phyloP scores from a whole-genome alignment of 305 asterid genomes.

The Fraxinus greggii region DNA sequence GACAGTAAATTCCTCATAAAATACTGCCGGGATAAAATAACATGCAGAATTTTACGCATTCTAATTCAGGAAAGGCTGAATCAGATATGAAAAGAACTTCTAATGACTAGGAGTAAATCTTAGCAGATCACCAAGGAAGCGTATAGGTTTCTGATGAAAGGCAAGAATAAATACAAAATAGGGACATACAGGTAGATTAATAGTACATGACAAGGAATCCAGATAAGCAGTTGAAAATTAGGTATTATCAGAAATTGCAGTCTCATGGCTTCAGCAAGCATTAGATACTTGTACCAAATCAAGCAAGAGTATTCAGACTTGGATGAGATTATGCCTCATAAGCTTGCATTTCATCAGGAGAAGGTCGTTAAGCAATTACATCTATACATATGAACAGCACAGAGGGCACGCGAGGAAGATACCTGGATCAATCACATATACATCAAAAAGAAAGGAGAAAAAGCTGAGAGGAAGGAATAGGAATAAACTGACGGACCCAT shows the following conservation, averaged over 20 bases:
- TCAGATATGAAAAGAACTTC: not conserved
- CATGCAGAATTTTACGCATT: not conserved
- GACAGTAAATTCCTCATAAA: not conserved
- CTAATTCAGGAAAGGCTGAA: constrained; percentile 10
- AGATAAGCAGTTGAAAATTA: constrained; percentile 21
- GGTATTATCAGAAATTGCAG: constrained; percentile 22
- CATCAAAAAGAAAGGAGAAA: not conserved
- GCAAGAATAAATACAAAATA: constrained; percentile 9
- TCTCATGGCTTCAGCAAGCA: constrained; percentile 14
- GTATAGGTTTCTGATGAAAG: not conserved
- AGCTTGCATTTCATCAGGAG: constrained; percentile 23
- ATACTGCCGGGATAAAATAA: not conserved
- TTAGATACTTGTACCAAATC: constrained; percentile 13
- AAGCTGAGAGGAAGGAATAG: not conserved
- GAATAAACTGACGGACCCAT: not conserved
- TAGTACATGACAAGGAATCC: constrained; percentile 16
- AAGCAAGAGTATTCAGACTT: constrained; percentile 20
- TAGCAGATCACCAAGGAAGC: constrained; percentile 10
- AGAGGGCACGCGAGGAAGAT: constrained; percentile 1
- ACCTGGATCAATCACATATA: not conserved
- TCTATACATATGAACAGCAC: constrained; percentile 22
- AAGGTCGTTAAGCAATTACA: constrained; percentile 17
- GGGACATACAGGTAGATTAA: not conserved
- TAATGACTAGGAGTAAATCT: not conserved
- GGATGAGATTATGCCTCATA: constrained; percentile 21